phyloP scores from a whole-genome alignment of 164 flowering plant genomes.

The Macadamia tetraphylla region DNA sequence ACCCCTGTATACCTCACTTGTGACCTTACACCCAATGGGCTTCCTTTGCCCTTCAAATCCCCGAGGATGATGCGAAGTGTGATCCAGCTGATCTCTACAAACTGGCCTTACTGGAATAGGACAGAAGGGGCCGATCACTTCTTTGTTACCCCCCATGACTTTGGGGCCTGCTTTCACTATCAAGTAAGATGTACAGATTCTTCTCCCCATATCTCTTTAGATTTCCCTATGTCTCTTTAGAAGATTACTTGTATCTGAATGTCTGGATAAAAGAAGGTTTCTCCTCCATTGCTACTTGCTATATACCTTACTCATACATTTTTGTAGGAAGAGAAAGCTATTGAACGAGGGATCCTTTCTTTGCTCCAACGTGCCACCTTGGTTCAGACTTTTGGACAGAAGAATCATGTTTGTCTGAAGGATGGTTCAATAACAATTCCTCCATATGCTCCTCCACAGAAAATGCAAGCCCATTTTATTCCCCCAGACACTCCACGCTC shows the following conservation, averaged over 20 bases:
- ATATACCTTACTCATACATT: background rate
- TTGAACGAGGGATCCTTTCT: constrained; percentile 84
- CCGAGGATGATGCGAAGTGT: constrained; percentile 98
- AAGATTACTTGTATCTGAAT: background rate
- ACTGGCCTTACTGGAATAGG: constrained; percentile 96
- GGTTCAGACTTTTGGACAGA: constrained; percentile 96
- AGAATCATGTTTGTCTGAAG: constrained; percentile 90
- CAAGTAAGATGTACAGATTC: constrained; percentile 43
- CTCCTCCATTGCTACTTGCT: background rate
- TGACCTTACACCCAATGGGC: constrained; percentile 87
- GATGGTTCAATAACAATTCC: constrained; percentile 89
- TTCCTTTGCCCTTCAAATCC: constrained; percentile 92
- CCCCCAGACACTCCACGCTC: constrained; percentile 84
- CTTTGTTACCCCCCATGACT: constrained; percentile 88
- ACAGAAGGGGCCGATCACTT: constrained; percentile 97
- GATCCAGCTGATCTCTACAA: constrained; percentile 83
- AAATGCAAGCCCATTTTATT: constrained; percentile 90
- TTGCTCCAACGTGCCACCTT: constrained; percentile 85
- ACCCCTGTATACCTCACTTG: constrained; percentile 95
- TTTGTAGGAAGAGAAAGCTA: constrained; percentile 86
- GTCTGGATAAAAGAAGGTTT: background rate
- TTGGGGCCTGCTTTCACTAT: constrained; percentile 96
- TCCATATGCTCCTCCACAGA: constrained; percentile 98
- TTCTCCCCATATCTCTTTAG: no score
- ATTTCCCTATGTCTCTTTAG: no score